Evolutionary conservation across 1,284 basidiomycete species (phyloP).

Genomic region (Xerocomus minutiporus): DNA sequence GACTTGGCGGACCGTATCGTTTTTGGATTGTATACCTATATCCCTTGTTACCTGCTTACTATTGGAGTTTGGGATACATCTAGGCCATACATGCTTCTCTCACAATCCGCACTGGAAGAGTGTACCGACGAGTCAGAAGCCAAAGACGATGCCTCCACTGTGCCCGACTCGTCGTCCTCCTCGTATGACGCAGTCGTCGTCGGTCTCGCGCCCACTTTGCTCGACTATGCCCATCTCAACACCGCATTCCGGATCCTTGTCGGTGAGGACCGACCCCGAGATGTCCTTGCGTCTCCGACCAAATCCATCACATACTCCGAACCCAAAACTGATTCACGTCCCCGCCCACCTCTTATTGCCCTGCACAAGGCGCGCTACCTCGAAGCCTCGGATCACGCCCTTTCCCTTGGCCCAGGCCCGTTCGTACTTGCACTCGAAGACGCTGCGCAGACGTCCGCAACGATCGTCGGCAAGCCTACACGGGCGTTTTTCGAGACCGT

Average conservation of each 20-base stretch:
- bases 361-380: conserved; percentile 55
- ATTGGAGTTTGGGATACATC: not conserved
- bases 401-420: conserved; percentile 66
- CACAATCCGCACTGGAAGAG: conserved; percentile 54
- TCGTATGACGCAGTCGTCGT: conserved; percentile 62
- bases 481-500: conserved; percentile 57
- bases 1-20: too few species aligned
- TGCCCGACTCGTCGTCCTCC: not conserved
- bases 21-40: too few species aligned
- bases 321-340: too few species aligned
- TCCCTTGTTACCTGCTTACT: too few species aligned
- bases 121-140: conserved; percentile 25
- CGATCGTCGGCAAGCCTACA: conserved; percentile 64
- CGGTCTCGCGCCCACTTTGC: conserved; percentile 52
- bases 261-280: conserved; percentile 17
- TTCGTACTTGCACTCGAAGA: conserved; percentile 63
- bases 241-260: conserved; percentile 62
- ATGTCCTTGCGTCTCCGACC: not conserved
- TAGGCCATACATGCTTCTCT: conserved; percentile 60
- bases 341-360: conserved; percentile 43
- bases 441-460: conserved; percentile 46
- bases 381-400: conserved; percentile 40
- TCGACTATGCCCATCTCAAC: conserved; percentile 58
- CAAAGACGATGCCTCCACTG: not conserved
- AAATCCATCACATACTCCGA: not conserved